phyloP scores from a whole-genome alignment of 306 rosid genomes.

The Datisca glomerata region DNA sequence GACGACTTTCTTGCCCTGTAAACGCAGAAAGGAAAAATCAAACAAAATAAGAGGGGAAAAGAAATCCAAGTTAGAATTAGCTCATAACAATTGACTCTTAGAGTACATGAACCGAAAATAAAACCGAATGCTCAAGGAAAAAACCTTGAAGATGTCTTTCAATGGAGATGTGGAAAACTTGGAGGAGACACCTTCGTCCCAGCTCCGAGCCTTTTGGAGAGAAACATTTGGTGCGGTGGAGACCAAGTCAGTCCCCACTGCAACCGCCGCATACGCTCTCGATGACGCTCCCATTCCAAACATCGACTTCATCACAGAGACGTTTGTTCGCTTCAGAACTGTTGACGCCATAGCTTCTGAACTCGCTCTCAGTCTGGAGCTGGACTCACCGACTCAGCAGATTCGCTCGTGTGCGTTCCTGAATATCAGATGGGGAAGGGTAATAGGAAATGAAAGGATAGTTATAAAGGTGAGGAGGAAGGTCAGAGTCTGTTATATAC shows the following conservation, averaged over 20 bases:
- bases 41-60: background rate
- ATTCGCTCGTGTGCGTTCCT: no score
- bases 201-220: constrained; percentile 86
- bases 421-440: no score
- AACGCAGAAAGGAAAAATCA: background rate
- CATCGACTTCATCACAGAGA: constrained; percentile 26
- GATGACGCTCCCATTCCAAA: constrained; percentile 19
- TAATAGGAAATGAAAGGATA: no score
- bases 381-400: no score
- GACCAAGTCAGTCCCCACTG: constrained; percentile 59
- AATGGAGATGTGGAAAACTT: constrained; percentile 77
- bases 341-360: constrained; percentile 45
- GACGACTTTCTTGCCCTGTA: constrained; percentile 78
- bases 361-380: no score
- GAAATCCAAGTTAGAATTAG: no score
- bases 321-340: constrained; percentile 35
- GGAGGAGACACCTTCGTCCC: constrained; percentile 89
- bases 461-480: no score
- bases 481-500: no score
- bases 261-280: constrained; percentile 44
- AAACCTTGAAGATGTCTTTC: constrained; percentile 72
- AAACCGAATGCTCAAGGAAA: background rate
- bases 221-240: constrained; percentile 59
- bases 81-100: no score
- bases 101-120: background rate